phyloP scores from a whole-genome alignment of 129 eudicot genomes.

The Artemisia argyi region DNA sequence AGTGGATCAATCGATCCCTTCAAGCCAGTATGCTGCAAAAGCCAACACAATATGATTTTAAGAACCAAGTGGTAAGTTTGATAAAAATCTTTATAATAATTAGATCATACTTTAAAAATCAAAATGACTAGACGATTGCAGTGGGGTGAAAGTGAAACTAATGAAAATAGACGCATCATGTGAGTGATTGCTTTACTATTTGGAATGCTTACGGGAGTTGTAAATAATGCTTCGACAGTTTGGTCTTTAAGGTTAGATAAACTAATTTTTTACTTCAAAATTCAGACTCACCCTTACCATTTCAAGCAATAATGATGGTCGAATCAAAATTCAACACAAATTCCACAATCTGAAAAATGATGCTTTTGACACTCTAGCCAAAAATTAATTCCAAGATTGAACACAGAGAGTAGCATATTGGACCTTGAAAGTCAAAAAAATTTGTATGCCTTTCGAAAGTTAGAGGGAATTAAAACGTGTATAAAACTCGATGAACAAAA shows the following conservation, averaged over 20 bases:
- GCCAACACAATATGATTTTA: not conserved
- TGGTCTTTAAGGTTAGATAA: not conserved
- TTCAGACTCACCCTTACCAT: not conserved
- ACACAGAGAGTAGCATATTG: too few relatives aligned
- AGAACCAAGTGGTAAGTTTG: not conserved
- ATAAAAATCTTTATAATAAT: not conserved
- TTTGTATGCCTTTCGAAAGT: not conserved
- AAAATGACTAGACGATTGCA: not conserved
- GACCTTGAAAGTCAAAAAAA: constrained; percentile 17
- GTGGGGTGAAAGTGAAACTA: not conserved
- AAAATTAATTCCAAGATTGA: not conserved
- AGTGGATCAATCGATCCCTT: constrained; percentile 87
- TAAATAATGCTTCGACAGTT: not conserved
- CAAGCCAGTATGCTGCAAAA: constrained; percentile 70
- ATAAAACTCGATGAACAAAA: constrained; percentile 11
- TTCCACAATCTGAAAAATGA: not conserved
- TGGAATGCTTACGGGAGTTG: not conserved
- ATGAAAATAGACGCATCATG: not conserved
- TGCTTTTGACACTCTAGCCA: not conserved
- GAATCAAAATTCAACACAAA: not conserved
- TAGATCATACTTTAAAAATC: not conserved
- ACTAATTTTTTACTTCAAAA: not conserved
- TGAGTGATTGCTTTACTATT: not conserved
- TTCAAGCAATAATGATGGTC: too few relatives aligned
- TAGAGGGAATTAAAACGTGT: not conserved